Base-by-base conservation (phyloP, 306 rosid genomes). In the Glycyrrhiza uralensis region DNA sequence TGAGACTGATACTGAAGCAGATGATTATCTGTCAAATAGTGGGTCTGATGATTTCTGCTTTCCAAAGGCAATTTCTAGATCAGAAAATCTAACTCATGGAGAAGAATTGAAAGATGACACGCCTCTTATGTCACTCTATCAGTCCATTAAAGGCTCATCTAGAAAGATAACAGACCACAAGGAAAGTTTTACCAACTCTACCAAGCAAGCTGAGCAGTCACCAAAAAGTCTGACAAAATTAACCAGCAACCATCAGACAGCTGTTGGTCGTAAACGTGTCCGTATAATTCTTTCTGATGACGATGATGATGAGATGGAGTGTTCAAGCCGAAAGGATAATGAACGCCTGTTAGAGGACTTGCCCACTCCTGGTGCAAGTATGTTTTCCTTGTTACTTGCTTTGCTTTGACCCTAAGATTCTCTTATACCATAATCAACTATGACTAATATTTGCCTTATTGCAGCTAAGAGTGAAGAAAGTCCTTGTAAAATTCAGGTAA, bases 1-100 rank as follows among this genome's bases (percentile, higher is more conserved):
- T 69, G 98, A 91, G 80, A 85, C 97, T 79, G 94, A 84, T 75
- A 76, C 91, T 19, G 94, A 91, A 82, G 88, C 79, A 74, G 75
- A 63, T 68, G 84, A 69, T 72, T 60, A 41, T 70, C 67, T 58
- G 12, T 89, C 88, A 69, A 84, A 79, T 19, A 35, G 78, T 45
- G 70, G 69, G 69, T 54, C 81, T 39, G 85, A 82, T 68, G 78
- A 73, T 36, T 73, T 81, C 68, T 80, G 82, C 86, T 71, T 82
- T 52, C 58, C 80, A 44, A 77, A 72, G 75, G 69, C 57, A 64
- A 75, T 72, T 66, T 70, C 54, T 33, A 66, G 66, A 70, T 84
- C 86, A 45, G 75, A 81, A 38, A 57, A 83, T 62, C 42, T 24
- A 45, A 54, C 76, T 52, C 32, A 72, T 70, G 75, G 68, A 61